phyloP scores from a whole-genome alignment of 805 yeast species.

The Metahyphopichia silvanorum region DNA sequence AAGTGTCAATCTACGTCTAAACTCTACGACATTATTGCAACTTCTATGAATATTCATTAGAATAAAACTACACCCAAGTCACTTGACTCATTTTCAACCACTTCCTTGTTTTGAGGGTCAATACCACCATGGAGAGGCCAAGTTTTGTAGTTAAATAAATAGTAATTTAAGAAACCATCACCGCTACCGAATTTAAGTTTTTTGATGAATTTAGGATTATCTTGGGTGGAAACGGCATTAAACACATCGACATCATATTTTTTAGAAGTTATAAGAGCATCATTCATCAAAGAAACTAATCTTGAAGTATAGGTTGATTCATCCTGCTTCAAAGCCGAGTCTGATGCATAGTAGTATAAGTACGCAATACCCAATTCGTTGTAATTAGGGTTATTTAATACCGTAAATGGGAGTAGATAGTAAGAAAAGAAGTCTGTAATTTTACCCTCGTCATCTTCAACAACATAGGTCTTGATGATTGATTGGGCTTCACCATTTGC shows the following conservation, averaged over 20 bases:
- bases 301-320: conserved; percentile 52
- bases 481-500: conserved; percentile 12
- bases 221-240: conserved; percentile 90
- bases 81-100: conserved; percentile 56
- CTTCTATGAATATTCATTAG: conserved; percentile 30
- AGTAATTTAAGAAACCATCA: conserved; percentile 88
- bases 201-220: conserved; percentile 78
- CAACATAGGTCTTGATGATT: conserved; percentile 70
- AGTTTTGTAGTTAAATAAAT: conserved; percentile 85
- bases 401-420: conserved; percentile 84
- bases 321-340: conserved; percentile 46
- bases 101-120: conserved; percentile 48
- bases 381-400: conserved; percentile 62
- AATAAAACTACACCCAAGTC: conserved; percentile 91
- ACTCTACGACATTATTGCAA: no score
- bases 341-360: conserved; percentile 84
- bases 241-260: conserved; percentile 76
- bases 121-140: conserved; percentile 82
- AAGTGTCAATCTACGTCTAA: no score
- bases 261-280: conserved; percentile 76
- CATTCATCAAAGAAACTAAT: conserved; percentile 58
- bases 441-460: conserved; percentile 56
- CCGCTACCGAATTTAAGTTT: conserved; percentile 88
- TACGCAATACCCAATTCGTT: conserved; percentile 81
- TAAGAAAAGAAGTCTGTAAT: conserved; percentile 90